phyloP scores from a whole-genome alignment of 371 early-diverging fungal genomes.

The Cokeromyces recurvatus region DNA sequence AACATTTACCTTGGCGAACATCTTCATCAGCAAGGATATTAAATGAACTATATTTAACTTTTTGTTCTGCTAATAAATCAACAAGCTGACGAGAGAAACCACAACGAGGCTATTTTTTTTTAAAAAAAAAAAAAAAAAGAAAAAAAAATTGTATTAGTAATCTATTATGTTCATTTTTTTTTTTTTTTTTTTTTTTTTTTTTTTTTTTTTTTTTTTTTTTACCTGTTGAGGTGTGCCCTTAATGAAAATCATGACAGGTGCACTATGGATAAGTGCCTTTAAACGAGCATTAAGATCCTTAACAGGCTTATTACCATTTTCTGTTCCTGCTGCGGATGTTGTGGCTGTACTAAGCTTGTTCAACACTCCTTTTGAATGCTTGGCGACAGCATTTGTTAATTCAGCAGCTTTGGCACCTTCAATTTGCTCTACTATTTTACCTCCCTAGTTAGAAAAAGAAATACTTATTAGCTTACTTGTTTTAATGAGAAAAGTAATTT shows the following conservation, averaged over 20 bases:
- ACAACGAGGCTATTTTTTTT: constrained; percentile 66
- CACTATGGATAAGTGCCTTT: constrained; percentile 62
- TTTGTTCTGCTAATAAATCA: constrained; percentile 62
- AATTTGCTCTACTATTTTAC: constrained; percentile 68
- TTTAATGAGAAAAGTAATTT: too few species aligned
- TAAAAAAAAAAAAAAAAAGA: too few species aligned
- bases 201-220: constrained; percentile 2
- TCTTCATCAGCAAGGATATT: constrained; percentile 89
- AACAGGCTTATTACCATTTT: constrained; percentile 22
- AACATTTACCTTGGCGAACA: constrained; percentile 68
- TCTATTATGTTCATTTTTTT: too few species aligned
- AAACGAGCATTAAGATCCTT: constrained; percentile 66
- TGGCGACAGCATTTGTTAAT: constrained; percentile 65
- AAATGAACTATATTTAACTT: constrained; percentile 75
- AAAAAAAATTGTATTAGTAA: constrained; percentile 21
- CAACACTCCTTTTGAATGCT: constrained; percentile 60
- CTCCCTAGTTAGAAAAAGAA: constrained; percentile 39
- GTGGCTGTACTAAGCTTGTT: constrained; percentile 14
- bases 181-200: too few species aligned
- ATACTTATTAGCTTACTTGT: too few species aligned
- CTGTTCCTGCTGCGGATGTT: constrained; percentile 23
- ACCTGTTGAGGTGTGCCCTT: constrained; percentile 85
- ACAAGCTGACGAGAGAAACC: constrained; percentile 75
- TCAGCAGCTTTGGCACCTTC: constrained; percentile 89
- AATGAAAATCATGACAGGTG: constrained; percentile 87